These are phyloP conservation scores for Solanum bulbocastanum DNA, from an alignment of 257 asterid species.

Conservation along the genomic window DNA sequence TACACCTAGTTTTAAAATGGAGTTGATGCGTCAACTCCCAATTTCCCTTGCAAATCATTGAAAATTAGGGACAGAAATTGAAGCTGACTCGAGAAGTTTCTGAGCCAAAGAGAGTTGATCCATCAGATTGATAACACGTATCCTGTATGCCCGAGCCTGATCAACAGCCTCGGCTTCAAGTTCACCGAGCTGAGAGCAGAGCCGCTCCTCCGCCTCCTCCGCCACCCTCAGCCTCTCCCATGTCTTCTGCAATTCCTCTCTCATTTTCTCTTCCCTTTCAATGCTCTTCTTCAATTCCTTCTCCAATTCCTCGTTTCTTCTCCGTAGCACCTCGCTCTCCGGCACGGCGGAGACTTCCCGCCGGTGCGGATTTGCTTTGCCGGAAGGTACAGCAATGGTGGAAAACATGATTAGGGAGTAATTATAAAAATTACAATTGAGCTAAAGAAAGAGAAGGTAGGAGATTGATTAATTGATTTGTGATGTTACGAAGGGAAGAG, in stretches of 20 bases:
- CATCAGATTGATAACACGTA: constrained; percentile 31
- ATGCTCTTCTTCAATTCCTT: constrained; percentile 36
- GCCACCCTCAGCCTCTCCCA: constrained; percentile 53
- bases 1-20: neutral
- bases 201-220: constrained; percentile 89
- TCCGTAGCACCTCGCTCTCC: constrained; percentile 30
- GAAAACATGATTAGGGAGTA: constrained; percentile 29
- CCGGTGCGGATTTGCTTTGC: neutral
- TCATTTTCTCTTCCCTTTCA: constrained; percentile 56
- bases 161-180: constrained; percentile 75
- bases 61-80: constrained; percentile 12
- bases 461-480: neutral
- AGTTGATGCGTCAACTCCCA: too few species aligned
- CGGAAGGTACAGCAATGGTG: constrained; percentile 19
- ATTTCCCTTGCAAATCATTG: too few species aligned
- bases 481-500: neutral
- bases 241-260: constrained; percentile 25
- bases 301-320: constrained; percentile 69
- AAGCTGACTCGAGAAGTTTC: constrained; percentile 15
- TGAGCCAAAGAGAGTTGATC: constrained; percentile 40
- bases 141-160: constrained; percentile 48
- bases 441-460: neutral
- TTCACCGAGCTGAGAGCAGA: constrained; percentile 75
- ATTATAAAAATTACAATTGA: neutral
- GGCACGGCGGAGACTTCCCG: neutral